Conservation (phyloP, 495 filamentous ascomycete genomes). For the Neurospora tetraspora region DNA sequence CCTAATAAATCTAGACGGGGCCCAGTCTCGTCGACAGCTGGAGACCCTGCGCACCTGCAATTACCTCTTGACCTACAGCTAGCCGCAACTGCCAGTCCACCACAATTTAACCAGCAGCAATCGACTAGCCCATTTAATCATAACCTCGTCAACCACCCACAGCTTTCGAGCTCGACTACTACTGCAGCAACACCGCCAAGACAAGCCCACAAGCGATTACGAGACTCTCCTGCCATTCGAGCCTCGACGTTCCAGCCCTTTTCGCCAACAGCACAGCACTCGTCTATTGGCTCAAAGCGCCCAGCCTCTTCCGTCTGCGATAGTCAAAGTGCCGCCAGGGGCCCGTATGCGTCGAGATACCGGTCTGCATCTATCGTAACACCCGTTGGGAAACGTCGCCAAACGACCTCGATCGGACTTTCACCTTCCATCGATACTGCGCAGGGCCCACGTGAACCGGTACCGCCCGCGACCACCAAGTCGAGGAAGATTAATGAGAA, state of each 20-base stretch:
- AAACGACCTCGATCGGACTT: conserved; percentile 11
- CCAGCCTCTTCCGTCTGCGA: conserved; percentile 31
- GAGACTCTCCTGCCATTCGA: conserved; percentile 18
- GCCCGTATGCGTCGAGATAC: conserved; percentile 12
- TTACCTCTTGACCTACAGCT: conserved; percentile 10
- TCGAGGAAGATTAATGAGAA: conserved; percentile 26
- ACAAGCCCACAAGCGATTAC: not conserved
- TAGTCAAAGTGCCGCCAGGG: conserved; percentile 12
- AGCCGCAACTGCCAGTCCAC: conserved; percentile 4
- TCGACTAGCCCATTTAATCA: conserved; percentile 4
- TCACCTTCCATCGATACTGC: conserved; percentile 1
- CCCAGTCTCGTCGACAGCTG: conserved; percentile 24
- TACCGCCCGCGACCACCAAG: conserved; percentile 26
- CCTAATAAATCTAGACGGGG: not conserved
- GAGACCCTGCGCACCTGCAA: not conserved
- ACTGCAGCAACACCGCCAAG: conserved; percentile 17
- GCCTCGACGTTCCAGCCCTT: conserved; percentile 30
- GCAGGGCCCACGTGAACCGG: conserved; percentile 31
- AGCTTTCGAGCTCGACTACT: conserved; percentile 3
- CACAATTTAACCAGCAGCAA: conserved; percentile 4
- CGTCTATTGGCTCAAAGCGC: conserved; percentile 20
- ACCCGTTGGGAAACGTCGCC: conserved; percentile 14
- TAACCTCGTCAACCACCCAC: conserved; percentile 4
- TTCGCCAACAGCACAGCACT: conserved; percentile 9
- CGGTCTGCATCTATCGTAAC: conserved; percentile 14